Evolutionary conservation across 2,329 filamentous ascomycete species (phyloP).

Genomic region (Purpureocillium lavendulum): DNA sequence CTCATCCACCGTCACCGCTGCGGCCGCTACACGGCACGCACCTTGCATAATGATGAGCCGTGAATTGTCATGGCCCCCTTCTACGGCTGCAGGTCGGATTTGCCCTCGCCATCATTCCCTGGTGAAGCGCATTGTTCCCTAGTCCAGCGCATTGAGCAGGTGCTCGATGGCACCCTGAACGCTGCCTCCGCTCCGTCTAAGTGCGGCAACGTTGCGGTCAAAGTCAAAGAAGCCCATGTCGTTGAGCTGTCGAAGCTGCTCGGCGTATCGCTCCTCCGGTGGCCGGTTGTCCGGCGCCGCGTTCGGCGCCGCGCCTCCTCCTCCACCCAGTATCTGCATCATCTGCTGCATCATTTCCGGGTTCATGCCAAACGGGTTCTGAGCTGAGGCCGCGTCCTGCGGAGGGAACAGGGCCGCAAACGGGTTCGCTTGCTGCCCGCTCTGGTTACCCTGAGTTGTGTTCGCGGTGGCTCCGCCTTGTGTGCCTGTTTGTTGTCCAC

Average conservation of each 20-base stretch:
- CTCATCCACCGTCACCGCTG: too few relatives aligned
- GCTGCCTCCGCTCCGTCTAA: slow-evolving; percentile 83
- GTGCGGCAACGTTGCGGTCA: slow-evolving; percentile 80
- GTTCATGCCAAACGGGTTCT: slow-evolving; percentile 38
- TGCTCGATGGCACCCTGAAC: slow-evolving; percentile 87
- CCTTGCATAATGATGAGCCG: too few relatives aligned
- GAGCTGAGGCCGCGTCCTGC: slow-evolving; percentile 20
- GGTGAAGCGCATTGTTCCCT: background rate
- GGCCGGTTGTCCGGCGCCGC: slow-evolving; percentile 73
- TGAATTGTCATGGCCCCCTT: too few relatives aligned
- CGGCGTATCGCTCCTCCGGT: slow-evolving; percentile 86
- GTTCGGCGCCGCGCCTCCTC: slow-evolving; percentile 26
- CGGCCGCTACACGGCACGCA: too few relatives aligned
- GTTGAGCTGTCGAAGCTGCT: slow-evolving; percentile 86
- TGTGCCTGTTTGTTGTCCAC: slow-evolving; percentile 6
- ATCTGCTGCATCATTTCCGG: slow-evolving; percentile 49
- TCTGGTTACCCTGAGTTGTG: slow-evolving; percentile 16
- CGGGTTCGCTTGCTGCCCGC: slow-evolving; percentile 48
- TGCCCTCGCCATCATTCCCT: too few relatives aligned
- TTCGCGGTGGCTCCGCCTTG: slow-evolving; percentile 13
- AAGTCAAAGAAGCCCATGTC: slow-evolving; percentile 99
- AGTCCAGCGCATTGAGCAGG: slow-evolving; percentile 38
- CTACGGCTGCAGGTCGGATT: too few relatives aligned
- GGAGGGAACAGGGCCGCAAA: slow-evolving; percentile 56
- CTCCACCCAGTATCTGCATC: slow-evolving; percentile 37